Base-by-base conservation (phyloP, 2,329 filamentous ascomycete species). In the Colletotrichum sp. region DNA sequence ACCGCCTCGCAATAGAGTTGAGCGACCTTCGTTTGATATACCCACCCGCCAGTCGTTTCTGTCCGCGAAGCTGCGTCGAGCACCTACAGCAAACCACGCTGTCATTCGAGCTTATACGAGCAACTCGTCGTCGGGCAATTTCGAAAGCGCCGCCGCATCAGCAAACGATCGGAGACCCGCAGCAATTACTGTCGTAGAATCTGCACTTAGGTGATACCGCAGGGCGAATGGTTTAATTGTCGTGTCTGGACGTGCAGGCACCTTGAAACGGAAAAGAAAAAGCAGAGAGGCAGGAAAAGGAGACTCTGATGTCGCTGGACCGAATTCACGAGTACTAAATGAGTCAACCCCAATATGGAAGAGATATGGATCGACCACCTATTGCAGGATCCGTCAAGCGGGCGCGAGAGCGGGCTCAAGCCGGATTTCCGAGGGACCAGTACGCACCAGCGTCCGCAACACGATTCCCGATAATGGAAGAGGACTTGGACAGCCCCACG, bases 341-440 rank as follows among this genome's bases (percentile, higher is more conserved):
- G 90, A 91, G 86, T 88, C 86, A 85, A 82, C 80, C 82, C 80
- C 87, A 90, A 86, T 83, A 91, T 91, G 90, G 87, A 84, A 86
- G 83, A 82, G 84, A 84, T 78, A 88, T 88, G 88, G 89, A 90
- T 78, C 85, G 84, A 83, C 81, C 84, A 79, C 80, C 84, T 77
- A 81, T 81, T 83, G 86, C 83, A 79, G 88, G 88, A 80, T 91
- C 90, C 76, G 87, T 91, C 79, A 88, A 83, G 82, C 88, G 87
- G 81, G 90, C 90, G 52, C 88, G 90, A 82, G 90, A 92, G 82
- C 86, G 86, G 78, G 87, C 87, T 72, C 85, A 87, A 80, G 86
- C 85, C 75, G 88, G 86, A 60, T 77, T 79, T 66, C 77, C 78
- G 36, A 78, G 77, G 79, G 77, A 81, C 76, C 75, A 77, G 77